Evolutionary conservation across 208 protist genomes (phyloP).

Genomic region (Trypanosomatidae sp.): DNA sequence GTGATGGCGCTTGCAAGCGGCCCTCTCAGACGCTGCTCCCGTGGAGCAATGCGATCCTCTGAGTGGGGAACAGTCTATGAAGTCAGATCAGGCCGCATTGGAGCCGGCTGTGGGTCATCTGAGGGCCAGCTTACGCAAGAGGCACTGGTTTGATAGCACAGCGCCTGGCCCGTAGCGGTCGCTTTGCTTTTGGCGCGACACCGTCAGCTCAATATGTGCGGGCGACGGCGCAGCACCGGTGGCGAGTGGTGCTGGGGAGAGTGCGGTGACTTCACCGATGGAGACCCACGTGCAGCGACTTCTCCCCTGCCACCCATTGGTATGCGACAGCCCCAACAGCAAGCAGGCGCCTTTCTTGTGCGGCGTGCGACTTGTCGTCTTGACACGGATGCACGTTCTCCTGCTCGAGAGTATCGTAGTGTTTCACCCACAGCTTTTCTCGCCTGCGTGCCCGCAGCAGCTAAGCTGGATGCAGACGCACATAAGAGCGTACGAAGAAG

Average conservation of each 20-base stretch:
- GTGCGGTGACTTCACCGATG: not conserved
- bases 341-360: not conserved
- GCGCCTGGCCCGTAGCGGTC: not conserved
- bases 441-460: no score
- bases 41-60: not conserved
- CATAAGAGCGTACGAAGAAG: not conserved
- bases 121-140: not conserved
- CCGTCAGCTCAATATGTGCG: not conserved
- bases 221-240: not conserved
- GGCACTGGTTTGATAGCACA: not conserved
- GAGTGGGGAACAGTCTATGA: not conserved
- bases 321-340: not conserved
- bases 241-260: not conserved
- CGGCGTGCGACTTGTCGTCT: conserved; percentile 5
- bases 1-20: conserved; percentile 2
- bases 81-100: not conserved
- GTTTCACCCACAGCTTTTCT: conserved; percentile 8
- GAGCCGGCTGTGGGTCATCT: not conserved
- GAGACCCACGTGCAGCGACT: conserved; percentile 3
- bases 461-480: not conserved
- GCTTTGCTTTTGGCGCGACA: not conserved
- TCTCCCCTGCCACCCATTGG: not conserved
- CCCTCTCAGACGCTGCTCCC: not conserved
- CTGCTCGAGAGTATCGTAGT: not conserved
- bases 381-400: conserved; percentile 20